Percentiles rank a stretch among this genome's conserved stretches.
Conservation (phyloP, 1,284 basidiomycete species). For the Sanghuangporus sanghuang region DNA sequence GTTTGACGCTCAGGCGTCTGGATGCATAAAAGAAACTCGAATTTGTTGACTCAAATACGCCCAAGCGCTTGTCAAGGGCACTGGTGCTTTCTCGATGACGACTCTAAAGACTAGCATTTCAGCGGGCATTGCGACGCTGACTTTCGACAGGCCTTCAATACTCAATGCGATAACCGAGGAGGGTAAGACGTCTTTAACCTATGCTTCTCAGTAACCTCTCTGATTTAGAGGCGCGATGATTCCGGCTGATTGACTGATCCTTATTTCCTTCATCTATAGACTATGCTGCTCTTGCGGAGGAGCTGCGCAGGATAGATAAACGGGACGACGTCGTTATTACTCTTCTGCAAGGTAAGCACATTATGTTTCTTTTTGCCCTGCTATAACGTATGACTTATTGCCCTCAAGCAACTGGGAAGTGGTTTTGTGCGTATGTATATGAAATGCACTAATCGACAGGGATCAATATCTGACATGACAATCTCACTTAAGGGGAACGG, state of each 20-base stretch:
- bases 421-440: conserved; percentile 63
- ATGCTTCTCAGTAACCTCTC: background rate
- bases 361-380: background rate
- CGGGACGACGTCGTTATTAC: conserved; percentile 60
- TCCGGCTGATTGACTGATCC: background rate
- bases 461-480: background rate
- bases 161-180: conserved; percentile 56
- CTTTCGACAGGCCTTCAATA: conserved; percentile 52
- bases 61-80: background rate
- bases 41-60: background rate
- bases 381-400: background rate
- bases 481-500: conserved; percentile 37
- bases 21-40: background rate
- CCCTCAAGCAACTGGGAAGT: conserved; percentile 51
- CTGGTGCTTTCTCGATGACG: conserved; percentile 23
- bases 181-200: conserved; percentile 34
- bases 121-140: conserved; percentile 62
- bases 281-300: conserved; percentile 55
- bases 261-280: conserved; percentile 33
- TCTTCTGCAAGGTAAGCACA: conserved; percentile 54
- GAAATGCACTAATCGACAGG: background rate
- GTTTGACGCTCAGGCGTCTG: background rate
- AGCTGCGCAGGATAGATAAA: conserved; percentile 51
- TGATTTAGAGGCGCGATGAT: background rate
- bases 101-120: conserved; percentile 44